Conservation (phyloP, 768 basidiomycete species). For the Trametes meyenii region DNA sequence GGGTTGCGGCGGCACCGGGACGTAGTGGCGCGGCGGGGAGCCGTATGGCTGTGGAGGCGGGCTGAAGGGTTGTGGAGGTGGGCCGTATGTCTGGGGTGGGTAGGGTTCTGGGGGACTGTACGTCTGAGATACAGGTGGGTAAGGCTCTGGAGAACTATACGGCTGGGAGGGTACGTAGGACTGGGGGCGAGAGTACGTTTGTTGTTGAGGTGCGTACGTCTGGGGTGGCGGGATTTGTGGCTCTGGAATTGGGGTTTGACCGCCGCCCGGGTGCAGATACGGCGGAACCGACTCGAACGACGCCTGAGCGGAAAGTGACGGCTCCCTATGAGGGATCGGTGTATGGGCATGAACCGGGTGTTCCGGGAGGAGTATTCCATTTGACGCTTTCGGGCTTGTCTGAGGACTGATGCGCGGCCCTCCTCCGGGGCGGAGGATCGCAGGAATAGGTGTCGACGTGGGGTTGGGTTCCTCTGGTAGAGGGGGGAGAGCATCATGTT, state of each 20-base stretch:
- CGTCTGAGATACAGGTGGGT: not conserved
- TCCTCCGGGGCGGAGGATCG: conserved; percentile 47
- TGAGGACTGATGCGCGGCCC: conserved; percentile 10
- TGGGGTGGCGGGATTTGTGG: conserved; percentile 17
- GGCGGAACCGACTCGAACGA: conserved; percentile 22
- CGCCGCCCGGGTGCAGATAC: conserved; percentile 10
- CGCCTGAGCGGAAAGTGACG: conserved; percentile 9
- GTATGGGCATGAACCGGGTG: conserved; percentile 12
- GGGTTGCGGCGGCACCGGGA: not conserved
- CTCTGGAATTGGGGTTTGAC: conserved; percentile 17
- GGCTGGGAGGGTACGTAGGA: conserved; percentile 16
- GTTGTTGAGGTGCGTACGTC: conserved; percentile 10
- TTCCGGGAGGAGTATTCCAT: conserved; percentile 23
- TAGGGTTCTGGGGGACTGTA: not conserved
- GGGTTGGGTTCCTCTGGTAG: conserved; percentile 35
- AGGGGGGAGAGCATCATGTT: conserved; percentile 44
- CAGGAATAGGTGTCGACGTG: conserved; percentile 35
- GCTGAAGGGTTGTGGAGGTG: not conserved
- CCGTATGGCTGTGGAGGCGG: not conserved
- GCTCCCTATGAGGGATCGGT: not conserved
- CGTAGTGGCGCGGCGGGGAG: conserved; percentile 5
- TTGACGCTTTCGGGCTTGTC: conserved; percentile 1
- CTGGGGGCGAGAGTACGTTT: not conserved
- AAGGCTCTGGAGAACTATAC: not conserved
- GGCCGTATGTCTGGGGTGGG: not conserved